Evolutionary conservation across 352 stramenopile species (phyloP), one percentile per base, ranked within the genome.

Genomic region (Phytopythium litorale): DNA sequence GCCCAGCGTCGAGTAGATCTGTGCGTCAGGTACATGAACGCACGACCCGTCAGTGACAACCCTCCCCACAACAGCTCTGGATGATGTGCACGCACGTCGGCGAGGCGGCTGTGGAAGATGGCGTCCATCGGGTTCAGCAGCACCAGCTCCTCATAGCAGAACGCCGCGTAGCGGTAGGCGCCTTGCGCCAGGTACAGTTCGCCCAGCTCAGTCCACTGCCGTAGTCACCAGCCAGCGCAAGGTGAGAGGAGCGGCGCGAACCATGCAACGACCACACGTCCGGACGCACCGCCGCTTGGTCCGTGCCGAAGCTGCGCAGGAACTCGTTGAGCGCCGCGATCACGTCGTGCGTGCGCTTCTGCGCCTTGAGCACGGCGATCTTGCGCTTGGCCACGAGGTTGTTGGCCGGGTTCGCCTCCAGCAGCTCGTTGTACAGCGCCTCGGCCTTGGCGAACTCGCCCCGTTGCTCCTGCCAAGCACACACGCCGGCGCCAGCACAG

Each of bases 61-160:
- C 35, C 25, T 28, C 25, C 8, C 8, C 12, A 40, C 35, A 40
- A 40, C 7, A 40, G 16, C 35, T 16, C 35, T 40, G 50, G 18
- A 30, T 28, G 8, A 18, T 18, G 21, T 30, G 5, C n/a, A 76
- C 71, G 53, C 64, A 88, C 72, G 32, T 91, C 82, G 15, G 71
- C 82, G 37, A 91, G 65, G 48, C 80, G 78, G 58, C 70, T 81
- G 63, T 89, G 79, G 45, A 69, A 77, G 58, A 88, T 84, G 56
- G 78, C 65, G 63, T 87, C 79, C 68, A 88, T 79, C 9, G 82
- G 82, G 53, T 89, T 89, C 25, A 88, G 62, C 58, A 91, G 65
- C 56, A 88, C 72, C 42, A 91, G 64, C 64, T 91, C 82, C 45
- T 91, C 82, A 61, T 87, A 91, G 67, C 82, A 91, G 58, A 89